Conservation (phyloP, 1,139 yeast species). For the Kodamaea arcana region DNA sequence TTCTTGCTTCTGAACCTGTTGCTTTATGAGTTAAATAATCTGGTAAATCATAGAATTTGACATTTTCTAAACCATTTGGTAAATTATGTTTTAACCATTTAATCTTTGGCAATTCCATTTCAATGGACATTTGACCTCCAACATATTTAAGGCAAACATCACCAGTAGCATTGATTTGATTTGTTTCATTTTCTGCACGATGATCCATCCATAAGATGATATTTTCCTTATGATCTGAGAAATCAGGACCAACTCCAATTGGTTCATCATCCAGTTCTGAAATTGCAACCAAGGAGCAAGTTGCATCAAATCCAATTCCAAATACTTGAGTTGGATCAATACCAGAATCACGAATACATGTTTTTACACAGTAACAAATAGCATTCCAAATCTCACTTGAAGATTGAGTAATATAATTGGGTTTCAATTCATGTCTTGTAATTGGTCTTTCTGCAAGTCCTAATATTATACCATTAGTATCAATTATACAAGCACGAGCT, state of each 20-base stretch:
- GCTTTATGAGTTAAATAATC: constrained; percentile 90
- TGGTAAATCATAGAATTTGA: constrained; percentile 88
- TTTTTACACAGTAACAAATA: constrained; percentile 75
- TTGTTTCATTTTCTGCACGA: constrained; percentile 85
- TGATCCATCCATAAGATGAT: constrained; percentile 98
- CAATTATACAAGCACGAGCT: constrained; percentile 90
- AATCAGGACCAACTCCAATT: constrained; percentile 90
- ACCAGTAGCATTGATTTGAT: constrained; percentile 71
- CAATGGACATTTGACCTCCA: constrained; percentile 97
- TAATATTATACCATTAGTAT: constrained; percentile 74
- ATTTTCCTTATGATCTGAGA: constrained; percentile 65
- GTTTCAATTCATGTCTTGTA: constrained; percentile 68
- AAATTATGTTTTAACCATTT: constrained; percentile 91
- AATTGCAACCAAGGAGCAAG: constrained; percentile 87
- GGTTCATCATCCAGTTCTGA: constrained; percentile 65
- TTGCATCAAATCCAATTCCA: constrained; percentile 96
- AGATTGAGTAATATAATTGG: constrained; percentile 75
- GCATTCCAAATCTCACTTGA: constrained; percentile 93
- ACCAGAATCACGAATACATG: constrained; percentile 68
- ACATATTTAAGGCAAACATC: constrained; percentile 84
- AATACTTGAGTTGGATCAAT: constrained; percentile 62
- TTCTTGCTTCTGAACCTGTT: constrained; percentile 80
- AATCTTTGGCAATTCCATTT: constrained; percentile 96
- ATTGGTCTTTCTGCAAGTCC: constrained; percentile 79
- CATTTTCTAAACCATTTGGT: constrained; percentile 60